Base-by-base conservation (phyloP, 345 rosid species). In the Camelina laxa region DNA sequence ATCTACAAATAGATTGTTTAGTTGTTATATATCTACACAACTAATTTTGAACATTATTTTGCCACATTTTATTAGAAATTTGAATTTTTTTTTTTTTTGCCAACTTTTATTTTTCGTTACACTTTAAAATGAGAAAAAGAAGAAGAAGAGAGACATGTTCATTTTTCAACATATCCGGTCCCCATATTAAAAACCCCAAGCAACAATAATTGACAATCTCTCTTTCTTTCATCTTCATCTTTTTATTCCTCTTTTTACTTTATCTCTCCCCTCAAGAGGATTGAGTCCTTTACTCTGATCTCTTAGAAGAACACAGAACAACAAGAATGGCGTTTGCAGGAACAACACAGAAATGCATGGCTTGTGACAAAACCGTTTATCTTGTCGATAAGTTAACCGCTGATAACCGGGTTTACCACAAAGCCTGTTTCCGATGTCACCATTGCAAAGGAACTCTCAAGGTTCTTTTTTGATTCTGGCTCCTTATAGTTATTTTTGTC, bases 371-470 rank as follows among this genome's bases (percentile, higher is more conserved):
- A 85, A 95, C 99, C 17, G 96, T 95, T 53, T 95, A 95, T 74
- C 89, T 92, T 21, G 99, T 95, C 8, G 99, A 92, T 72, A 90
- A 92, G 89, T 81, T 95, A 67, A 92, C 99, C 4, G 97, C 99
- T n/a, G 99, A 95, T 69, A 95, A 90, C 74, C 85, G 99, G 14
- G 66, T 86, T 30, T 95, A 87, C 77, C 97, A 95, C 84, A 90
- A 90, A 84, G 91, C 97, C 54, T 92, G 97, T 82, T 95, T 95
- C 87, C 81, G 99, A 55, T 95, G 98, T 89, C 99, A 95, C 81
- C 99, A 95, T 86, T 95, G 99, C 89, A 89, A 84, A 82, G 99
- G 99, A 80, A 95, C 97, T 64, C 96, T 95, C 84, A 92, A 95
- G 96, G 99, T 90, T 60, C 0, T 27, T 3, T 21, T 65, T 65